These are phyloP conservation scores for Hyaloperonospora arabidopsidis DNA, from an alignment of 352 stramenopile species.

Conservation along the genomic window DNA sequence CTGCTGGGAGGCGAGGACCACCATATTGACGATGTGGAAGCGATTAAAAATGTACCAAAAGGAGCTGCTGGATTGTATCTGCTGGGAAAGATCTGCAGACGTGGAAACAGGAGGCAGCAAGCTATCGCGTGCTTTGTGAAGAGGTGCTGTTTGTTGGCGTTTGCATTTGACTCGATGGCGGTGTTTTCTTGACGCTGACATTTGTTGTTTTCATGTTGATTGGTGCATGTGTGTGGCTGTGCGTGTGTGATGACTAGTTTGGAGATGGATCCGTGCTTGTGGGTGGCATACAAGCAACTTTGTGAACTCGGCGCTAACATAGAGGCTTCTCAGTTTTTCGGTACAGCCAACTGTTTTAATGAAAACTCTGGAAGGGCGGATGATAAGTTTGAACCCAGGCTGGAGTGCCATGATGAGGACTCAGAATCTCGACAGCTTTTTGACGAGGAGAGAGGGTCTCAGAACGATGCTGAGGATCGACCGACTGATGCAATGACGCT, in stretches of 20 bases:
- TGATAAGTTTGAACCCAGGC: conserved; percentile 4
- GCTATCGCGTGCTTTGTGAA: conserved; percentile 88
- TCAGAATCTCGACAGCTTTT: conserved; percentile 2
- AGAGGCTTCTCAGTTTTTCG: conserved; percentile 61
- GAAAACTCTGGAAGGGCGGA: conserved; percentile 9
- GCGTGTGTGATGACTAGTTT: conserved; percentile 45
- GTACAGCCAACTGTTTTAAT: conserved; percentile 37
- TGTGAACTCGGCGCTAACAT: conserved; percentile 86
- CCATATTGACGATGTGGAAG: conserved; percentile 16
- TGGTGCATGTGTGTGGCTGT: conserved; percentile 6
- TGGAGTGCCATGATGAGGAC: conserved; percentile 10
- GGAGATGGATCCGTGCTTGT: conserved; percentile 87
- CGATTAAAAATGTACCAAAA: conserved; percentile 42
- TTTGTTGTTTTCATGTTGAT: too few relatives aligned
- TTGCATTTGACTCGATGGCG: not conserved
- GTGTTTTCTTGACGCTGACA: too few relatives aligned
- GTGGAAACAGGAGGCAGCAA: conserved; percentile 82
- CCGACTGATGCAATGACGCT: conserved; percentile 16
- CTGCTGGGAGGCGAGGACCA: conserved; percentile 52
- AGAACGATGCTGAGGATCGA: conserved; percentile 13
- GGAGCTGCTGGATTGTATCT: conserved; percentile 89
- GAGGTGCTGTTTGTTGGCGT: conserved; percentile 33
- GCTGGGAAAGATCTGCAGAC: conserved; percentile 86
- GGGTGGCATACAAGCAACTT: conserved; percentile 88
- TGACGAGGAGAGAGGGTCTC: conserved; percentile 8